phyloP scores from a whole-genome alignment of 2,329 filamentous ascomycete genomes.

The Setomelanomma holmii region DNA sequence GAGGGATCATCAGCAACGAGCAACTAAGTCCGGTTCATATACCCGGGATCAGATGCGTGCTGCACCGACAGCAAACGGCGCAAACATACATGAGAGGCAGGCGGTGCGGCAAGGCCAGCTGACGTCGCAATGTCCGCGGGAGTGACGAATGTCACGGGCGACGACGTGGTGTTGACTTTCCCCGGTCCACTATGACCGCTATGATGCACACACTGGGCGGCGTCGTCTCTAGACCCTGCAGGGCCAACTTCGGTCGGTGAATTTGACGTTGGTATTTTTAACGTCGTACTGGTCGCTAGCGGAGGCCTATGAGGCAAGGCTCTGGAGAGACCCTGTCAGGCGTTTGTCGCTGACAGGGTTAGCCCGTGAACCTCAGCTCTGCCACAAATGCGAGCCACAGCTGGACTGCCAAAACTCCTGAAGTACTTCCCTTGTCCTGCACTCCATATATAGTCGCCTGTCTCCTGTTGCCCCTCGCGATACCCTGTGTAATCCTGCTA shows the following conservation, averaged over 20 bases:
- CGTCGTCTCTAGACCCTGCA: conserved; percentile 18
- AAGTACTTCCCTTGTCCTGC: conserved; percentile 7
- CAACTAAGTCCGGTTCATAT: conserved; percentile 1
- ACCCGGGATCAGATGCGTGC: not conserved
- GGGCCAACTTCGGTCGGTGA: conserved; percentile 8
- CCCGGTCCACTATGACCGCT: not conserved
- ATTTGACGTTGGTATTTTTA: conserved; percentile 27
- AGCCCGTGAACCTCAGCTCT: conserved; percentile 20
- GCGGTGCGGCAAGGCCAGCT: not conserved
- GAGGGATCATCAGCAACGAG: conserved; percentile 2
- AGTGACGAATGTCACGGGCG: not conserved
- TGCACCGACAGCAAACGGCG: conserved; percentile 4
- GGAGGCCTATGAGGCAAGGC: not conserved
- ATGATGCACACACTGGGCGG: conserved; percentile 20
- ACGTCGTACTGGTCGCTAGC: conserved; percentile 12
- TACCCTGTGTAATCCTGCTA: conserved; percentile 6
- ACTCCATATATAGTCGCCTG: not conserved
- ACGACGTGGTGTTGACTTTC: conserved; percentile 4
- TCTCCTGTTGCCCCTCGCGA: not conserved
- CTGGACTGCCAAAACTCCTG: conserved; percentile 23
- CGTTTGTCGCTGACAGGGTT: conserved; percentile 15
- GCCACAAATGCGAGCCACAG: conserved; percentile 13
- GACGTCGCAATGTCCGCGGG: not conserved
- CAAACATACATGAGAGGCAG: conserved; percentile 4
- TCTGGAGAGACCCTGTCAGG: conserved; percentile 2